Evolutionary conservation across 805 yeast genomes (phyloP).

Genomic region (Nakazawaea peltata): DNA sequence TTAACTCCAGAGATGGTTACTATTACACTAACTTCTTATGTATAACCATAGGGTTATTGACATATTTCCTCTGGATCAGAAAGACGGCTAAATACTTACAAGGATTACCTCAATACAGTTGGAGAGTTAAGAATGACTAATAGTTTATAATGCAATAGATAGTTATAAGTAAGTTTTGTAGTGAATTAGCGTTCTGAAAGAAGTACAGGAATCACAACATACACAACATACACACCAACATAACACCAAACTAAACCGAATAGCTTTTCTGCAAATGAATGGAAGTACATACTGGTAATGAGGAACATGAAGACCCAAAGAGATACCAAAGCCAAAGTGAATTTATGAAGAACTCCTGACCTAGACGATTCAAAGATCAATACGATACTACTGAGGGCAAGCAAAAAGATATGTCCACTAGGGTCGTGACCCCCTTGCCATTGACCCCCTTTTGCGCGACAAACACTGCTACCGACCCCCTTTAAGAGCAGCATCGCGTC

Average conservation of each 20-base stretch:
- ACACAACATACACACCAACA: constrained; percentile 38
- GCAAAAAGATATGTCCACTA: constrained; percentile 83
- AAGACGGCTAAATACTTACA: constrained; percentile 59
- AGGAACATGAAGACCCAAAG: constrained; percentile 86
- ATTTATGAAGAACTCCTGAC: too few relatives aligned
- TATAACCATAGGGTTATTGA: constrained; percentile 51
- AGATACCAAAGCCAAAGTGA: constrained; percentile 20
- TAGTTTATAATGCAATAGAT: too few relatives aligned
- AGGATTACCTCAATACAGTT: constrained; percentile 59
- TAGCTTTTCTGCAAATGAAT: constrained; percentile 66
- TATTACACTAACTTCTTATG: constrained; percentile 71
- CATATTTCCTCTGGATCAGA: constrained; percentile 62
- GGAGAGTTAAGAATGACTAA: constrained; percentile 64
- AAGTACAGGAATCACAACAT: constrained; percentile 15
- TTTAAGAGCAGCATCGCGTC: too few relatives aligned
- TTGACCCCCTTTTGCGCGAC: constrained; percentile 54
- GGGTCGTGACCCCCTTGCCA: constrained; percentile 95
- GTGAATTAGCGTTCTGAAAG: too few relatives aligned
- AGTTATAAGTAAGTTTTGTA: constrained; percentile 23
- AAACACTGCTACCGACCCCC: constrained; percentile 26
- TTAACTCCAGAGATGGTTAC: constrained; percentile 68
- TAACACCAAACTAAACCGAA: constrained; percentile 63
- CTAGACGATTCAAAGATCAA: constrained; percentile 68
- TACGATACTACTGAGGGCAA: constrained; percentile 58
- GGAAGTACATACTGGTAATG: constrained; percentile 81